These are phyloP conservation scores for Tricholoma sp. DNA, from an alignment of 768 basidiomycete genomes.

Conservation along the genomic window DNA sequence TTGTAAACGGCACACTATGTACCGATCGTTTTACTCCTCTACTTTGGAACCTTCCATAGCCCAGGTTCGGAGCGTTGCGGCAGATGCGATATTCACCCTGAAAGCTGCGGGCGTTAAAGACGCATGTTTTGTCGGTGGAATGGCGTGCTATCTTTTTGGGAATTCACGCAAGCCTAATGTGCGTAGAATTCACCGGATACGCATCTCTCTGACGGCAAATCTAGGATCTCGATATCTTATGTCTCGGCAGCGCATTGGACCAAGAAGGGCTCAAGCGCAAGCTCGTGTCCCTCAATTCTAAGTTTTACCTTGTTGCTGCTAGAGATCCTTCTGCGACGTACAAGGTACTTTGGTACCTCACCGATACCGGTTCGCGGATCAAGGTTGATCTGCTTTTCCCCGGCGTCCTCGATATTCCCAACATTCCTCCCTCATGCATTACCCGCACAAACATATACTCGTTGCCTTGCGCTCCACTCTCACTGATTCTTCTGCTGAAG, in stretches of 20 bases:
- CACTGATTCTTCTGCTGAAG: slow-evolving; percentile 7
- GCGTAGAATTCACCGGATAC: neutral
- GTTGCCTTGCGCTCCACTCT: slow-evolving; percentile 5
- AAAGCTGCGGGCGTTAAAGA: neutral
- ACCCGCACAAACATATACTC: neutral
- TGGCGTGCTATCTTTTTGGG: slow-evolving; percentile 6
- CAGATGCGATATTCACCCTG: neutral
- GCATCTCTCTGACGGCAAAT: neutral
- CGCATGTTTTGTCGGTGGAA: slow-evolving; percentile 8
- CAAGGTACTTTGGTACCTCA: slow-evolving; percentile 18
- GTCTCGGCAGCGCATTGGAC: slow-evolving; percentile 18
- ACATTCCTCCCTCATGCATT: slow-evolving; percentile 5
- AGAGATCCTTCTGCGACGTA: slow-evolving; percentile 25
- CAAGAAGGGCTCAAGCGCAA: slow-evolving; percentile 25
- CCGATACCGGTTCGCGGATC: slow-evolving; percentile 3
- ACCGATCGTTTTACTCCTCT: neutral
- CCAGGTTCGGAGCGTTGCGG: slow-evolving; percentile 1
- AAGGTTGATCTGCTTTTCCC: slow-evolving; percentile 16
- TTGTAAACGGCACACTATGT: neutral
- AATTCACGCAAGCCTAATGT: slow-evolving; percentile 5
- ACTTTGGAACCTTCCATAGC: neutral
- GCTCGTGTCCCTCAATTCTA: slow-evolving; percentile 18
- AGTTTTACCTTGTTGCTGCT: slow-evolving; percentile 25
- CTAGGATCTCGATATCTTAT: slow-evolving; percentile 34
- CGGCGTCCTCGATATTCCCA: slow-evolving; percentile 11